Percentiles rank a stretch among this genome's conserved stretches.
Conservation (phyloP, 768 basidiomycete species). For the Tylopilus balloui region DNA sequence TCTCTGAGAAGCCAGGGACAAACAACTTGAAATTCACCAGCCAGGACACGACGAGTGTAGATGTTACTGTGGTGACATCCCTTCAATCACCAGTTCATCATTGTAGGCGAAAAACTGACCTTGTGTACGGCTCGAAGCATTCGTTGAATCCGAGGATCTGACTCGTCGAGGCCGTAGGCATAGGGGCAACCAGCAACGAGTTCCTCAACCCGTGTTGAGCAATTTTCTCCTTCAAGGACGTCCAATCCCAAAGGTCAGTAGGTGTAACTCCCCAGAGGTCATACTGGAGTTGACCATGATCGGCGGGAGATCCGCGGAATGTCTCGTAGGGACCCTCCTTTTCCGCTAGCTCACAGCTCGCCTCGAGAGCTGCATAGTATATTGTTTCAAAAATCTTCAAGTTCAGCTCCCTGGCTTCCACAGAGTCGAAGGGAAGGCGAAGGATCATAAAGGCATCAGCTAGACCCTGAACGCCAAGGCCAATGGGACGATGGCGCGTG, state of each 20-base stretch:
- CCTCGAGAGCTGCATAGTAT: constrained; percentile 91
- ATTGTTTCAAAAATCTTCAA: constrained; percentile 98
- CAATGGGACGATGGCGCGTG: constrained; percentile 96
- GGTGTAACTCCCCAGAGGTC: constrained; percentile 95
- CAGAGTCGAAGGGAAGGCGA: constrained; percentile 92
- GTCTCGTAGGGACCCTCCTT: constrained; percentile 81
- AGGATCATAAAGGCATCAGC: constrained; percentile 98
- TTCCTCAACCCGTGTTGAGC: constrained; percentile 79
- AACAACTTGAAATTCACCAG: constrained; percentile 98
- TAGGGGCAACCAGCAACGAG: constrained; percentile 89
- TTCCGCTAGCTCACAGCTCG: constrained; percentile 82
- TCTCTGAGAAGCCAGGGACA: constrained; percentile 99
- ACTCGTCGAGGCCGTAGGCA: constrained; percentile 98
- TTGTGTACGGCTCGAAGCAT: constrained; percentile 98
- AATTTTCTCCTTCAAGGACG: constrained; percentile 79
- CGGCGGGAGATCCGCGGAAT: constrained; percentile 87
- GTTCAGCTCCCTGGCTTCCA: constrained; percentile 82
- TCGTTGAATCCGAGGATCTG: constrained; percentile 99
- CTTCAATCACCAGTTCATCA: constrained; percentile 5
- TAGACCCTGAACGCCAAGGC: constrained; percentile 95
- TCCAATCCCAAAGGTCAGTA: constrained; percentile 92
- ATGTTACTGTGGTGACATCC: constrained; percentile 68
- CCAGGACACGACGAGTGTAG: constrained; percentile 97
- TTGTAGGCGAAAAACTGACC: constrained; percentile 39
- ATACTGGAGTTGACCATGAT: constrained; percentile 83